A percentile compares a stretch with the other conserved stretches of the same genome.
phyloP scores from a whole-genome alignment of 2,329 filamentous ascomycete species.

The Drechslerella dactyloides region DNA sequence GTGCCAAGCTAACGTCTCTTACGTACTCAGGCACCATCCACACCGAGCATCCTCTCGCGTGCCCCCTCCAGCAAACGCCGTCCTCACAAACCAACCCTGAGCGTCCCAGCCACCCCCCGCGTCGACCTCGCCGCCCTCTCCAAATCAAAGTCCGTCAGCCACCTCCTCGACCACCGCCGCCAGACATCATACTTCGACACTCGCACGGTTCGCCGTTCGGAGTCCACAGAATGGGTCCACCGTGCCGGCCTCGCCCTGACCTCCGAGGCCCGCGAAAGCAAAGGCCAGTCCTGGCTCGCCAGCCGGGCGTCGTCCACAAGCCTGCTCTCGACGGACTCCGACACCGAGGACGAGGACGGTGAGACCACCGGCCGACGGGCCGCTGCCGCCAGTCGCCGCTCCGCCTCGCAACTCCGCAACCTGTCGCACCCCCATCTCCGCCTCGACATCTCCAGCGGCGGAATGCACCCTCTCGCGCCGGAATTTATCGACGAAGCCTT shows the following conservation, averaged over 20 bases:
- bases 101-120: constrained; percentile 53
- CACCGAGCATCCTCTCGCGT: constrained; percentile 68
- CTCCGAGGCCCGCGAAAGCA: constrained; percentile 69
- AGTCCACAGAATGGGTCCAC: constrained; percentile 70
- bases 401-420: constrained; percentile 1
- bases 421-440: constrained; percentile 60
- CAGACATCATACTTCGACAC: constrained; percentile 26
- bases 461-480: constrained; percentile 61
- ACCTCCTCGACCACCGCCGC: constrained; percentile 59
- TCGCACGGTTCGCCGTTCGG: constrained; percentile 54
- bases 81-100: constrained; percentile 59
- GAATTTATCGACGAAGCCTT: constrained; percentile 62
- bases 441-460: constrained; percentile 64
- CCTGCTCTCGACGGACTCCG: constrained; percentile 65
- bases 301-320: constrained; percentile 70
- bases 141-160: constrained; percentile 70
- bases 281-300: constrained; percentile 73
- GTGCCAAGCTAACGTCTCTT: constrained; percentile 63
- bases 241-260: constrained; percentile 69
- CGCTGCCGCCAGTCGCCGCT: constrained; percentile 4
- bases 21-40: constrained; percentile 66
- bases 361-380: constrained; percentile 14
- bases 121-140: constrained; percentile 58
- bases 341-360: constrained; percentile 56
- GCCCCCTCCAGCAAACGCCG: constrained; percentile 64